These are phyloP conservation scores for Chaetothyriales sp. DNA, from an alignment of 2,329 filamentous ascomycete species.

Conservation along the genomic window DNA sequence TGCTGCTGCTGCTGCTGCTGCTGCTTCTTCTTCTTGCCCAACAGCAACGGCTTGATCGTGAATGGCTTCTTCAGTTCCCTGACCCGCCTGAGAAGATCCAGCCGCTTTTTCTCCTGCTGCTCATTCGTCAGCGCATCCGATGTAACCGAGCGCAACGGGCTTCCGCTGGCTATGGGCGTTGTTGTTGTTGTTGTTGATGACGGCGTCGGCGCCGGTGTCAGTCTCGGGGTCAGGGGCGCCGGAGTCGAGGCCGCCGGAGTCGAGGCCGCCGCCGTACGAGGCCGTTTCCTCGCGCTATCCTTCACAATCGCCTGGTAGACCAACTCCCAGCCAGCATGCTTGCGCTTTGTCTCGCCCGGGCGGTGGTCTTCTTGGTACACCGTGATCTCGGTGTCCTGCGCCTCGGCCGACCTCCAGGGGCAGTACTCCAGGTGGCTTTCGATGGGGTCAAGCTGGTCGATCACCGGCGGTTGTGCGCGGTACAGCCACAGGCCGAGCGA, in stretches of 20 bases:
- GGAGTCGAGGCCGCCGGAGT: no score
- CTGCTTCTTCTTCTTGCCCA: slow-evolving; percentile 13
- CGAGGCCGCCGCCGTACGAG: no score
- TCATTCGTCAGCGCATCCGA: slow-evolving; percentile 7
- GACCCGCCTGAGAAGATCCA: slow-evolving; percentile 23
- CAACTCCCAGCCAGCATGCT: slow-evolving; percentile 14
- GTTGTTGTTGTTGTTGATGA: not conserved
- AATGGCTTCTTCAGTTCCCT: slow-evolving; percentile 20
- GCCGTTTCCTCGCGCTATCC: slow-evolving; percentile 8
- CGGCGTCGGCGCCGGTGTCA: slow-evolving; percentile 1
- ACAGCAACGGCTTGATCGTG: slow-evolving; percentile 16
- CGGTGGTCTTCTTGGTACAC: slow-evolving; percentile 1
- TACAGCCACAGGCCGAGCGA: slow-evolving; percentile 91
- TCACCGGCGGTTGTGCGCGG: slow-evolving; percentile 44
- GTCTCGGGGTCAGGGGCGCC: no score
- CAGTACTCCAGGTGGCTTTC: slow-evolving; percentile 71
- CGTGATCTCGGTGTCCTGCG: slow-evolving; percentile 15
- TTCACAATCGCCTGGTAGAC: slow-evolving; percentile 13
- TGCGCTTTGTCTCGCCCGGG: slow-evolving; percentile 6
- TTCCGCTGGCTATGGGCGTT: not conserved
- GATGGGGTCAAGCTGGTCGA: slow-evolving; percentile 52
- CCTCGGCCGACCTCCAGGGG: slow-evolving; percentile 41
- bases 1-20: no score
- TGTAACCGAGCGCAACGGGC: not conserved
- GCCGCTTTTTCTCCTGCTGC: slow-evolving; percentile 20